These are phyloP conservation scores for Sequoiadendron giganteum DNA, from an alignment of 75 land plant genomes.

Conservation along the genomic window DNA sequence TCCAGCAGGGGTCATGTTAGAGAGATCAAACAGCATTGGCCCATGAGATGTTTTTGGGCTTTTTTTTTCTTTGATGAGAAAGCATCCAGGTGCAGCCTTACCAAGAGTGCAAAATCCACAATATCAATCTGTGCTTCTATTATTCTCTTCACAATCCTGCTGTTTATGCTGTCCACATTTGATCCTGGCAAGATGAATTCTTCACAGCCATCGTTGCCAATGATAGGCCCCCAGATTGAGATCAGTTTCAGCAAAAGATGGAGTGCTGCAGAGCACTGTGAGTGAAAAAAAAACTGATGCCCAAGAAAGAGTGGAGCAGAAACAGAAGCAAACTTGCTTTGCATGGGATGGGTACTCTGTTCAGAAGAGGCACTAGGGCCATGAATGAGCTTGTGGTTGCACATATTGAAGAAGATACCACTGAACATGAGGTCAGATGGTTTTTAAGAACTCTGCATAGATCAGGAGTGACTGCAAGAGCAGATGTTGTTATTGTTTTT, in stretches of 20 bases:
- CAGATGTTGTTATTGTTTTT: slow-evolving; percentile 56
- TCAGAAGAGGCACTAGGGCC: slow-evolving; percentile 45
- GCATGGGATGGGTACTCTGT: slow-evolving; percentile 66
- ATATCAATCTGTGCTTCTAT: slow-evolving; percentile 36
- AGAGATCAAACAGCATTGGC: not conserved
- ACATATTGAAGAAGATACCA: slow-evolving; percentile 36
- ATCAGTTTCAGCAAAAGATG: slow-evolving; percentile 15
- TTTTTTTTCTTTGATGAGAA: not conserved
- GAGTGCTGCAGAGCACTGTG: slow-evolving; percentile 22
- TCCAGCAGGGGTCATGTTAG: not conserved
- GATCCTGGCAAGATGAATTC: slow-evolving; percentile 19
- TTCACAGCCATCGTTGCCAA: slow-evolving; percentile 10
- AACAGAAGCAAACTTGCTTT: slow-evolving; percentile 27
- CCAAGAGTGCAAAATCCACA: slow-evolving; percentile 35
- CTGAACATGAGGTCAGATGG: slow-evolving; percentile 23
- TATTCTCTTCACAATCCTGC: slow-evolving; percentile 34
- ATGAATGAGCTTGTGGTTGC: slow-evolving; percentile 64
- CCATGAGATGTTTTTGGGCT: not conserved
- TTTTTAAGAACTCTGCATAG: slow-evolving; percentile 50
- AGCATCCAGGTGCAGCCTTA: slow-evolving; percentile 10
- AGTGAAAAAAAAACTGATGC: not conserved
- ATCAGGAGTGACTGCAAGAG: slow-evolving; percentile 47
- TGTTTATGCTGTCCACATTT: slow-evolving; percentile 48
- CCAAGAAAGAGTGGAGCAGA: not conserved
- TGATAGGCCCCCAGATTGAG: not conserved